Percentiles rank a stretch among this genome's conserved stretches.
Evolutionary conservation across 2,329 filamentous ascomycete genomes (phyloP).

Genomic region (Penicillium sp.): DNA sequence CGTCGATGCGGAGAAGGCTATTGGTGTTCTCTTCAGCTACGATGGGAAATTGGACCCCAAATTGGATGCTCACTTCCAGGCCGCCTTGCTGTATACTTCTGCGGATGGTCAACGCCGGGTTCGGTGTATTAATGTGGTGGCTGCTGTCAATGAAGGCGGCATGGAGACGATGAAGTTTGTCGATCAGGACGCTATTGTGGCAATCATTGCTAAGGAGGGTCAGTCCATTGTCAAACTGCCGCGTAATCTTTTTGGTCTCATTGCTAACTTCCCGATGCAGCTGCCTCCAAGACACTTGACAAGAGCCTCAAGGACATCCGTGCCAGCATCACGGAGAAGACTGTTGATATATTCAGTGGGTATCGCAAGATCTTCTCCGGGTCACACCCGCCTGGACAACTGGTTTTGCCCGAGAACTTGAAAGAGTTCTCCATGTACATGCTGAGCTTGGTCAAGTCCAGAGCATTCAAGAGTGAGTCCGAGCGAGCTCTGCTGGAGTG

Average conservation of each 20-base stretch:
- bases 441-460: constrained; percentile 82
- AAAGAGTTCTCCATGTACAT: constrained; percentile 98
- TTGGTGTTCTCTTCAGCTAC: constrained; percentile 89
- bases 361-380: constrained; percentile 93
- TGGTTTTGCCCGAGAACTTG: constrained; percentile 91
- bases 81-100: constrained; percentile 90
- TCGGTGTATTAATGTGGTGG: constrained; percentile 89
- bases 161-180: constrained; percentile 87
- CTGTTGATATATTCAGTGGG: constrained; percentile 85
- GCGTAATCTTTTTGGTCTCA: not conserved
- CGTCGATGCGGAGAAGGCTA: constrained; percentile 89
- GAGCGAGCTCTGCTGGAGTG: not conserved
- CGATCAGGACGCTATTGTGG: constrained; percentile 90
- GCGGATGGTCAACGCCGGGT: constrained; percentile 86
- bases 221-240: constrained; percentile 10
- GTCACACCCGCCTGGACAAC: constrained; percentile 82
- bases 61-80: constrained; percentile 96
- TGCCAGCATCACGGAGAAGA: constrained; percentile 80
- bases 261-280: constrained; percentile 42
- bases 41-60: constrained; percentile 98
- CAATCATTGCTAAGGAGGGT: constrained; percentile 85
- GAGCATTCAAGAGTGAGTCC: constrained; percentile 74
- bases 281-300: constrained; percentile 80
- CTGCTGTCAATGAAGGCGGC: constrained; percentile 82
- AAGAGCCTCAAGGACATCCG: constrained; percentile 81